Evolutionary conservation across 2,329 filamentous ascomycete genomes (phyloP), one percentile per base, ranked within the genome.

Genomic region (Didymella sp.): DNA sequence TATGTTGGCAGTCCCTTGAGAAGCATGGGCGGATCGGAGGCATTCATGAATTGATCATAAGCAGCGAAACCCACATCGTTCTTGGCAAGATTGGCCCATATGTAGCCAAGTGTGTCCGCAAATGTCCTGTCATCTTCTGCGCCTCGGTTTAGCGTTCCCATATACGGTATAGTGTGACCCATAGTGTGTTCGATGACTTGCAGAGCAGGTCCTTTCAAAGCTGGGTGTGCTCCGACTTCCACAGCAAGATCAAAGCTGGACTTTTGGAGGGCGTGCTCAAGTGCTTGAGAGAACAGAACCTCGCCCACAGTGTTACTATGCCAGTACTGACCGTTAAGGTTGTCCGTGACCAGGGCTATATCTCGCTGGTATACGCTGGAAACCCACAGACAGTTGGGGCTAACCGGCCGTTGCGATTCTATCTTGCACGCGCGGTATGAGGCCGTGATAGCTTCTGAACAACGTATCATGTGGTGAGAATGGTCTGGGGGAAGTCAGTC

Each of bases 221-320:
- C 75, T 0, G 80, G 76, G 56, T 82, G 80, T 2, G 80, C 77
- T 0, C 81, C 81, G 9, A 82, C 63, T 52, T 82, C 81, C 5
- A 82, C 74, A 9, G 76, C 69, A 43, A 79, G 74, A 25, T 48
- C 51, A 8, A 75, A 66, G 40, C 77, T 73, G 15, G 62, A 48
- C 0, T 65, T 66, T 4, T 59, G 41, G 2, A 62, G 21, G 0
- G 76, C 60, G 2, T 50, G 21, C n/a, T 58, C 40, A 0, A 82
- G 38, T 1, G 81, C 81, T 40, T 81, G 73, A 4, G 69, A 68
- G 58, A 84, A 83, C 0, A 77, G 17, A 13, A 60, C 57, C 13
- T 22, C 40, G 21, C 22, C 31, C 0, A 37, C 12, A 76, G 83
- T 77, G 60, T 83, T 84, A 25, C 78, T 70, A 1, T 56, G 66